Percentiles rank a stretch among this genome's conserved stretches.
These are phyloP conservation scores for Gaeumannomyces sp. DNA, from an alignment of 2,329 filamentous ascomycete species.

Conservation along the genomic window DNA sequence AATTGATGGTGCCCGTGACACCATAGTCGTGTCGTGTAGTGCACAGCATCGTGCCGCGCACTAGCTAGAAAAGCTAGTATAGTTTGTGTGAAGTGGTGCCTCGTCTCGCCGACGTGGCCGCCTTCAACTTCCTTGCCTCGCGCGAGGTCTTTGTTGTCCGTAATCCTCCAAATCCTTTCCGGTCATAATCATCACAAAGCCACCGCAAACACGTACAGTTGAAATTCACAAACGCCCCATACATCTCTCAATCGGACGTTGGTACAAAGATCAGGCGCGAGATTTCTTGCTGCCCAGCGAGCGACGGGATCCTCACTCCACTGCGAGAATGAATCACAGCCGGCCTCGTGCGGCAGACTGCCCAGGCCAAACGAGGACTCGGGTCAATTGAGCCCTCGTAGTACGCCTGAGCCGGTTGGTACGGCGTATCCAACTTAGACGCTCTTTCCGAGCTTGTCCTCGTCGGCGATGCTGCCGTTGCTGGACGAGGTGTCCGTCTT, in stretches of 20 bases:
- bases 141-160: not conserved
- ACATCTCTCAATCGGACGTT: not conserved
- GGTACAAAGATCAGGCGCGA: not conserved
- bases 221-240: not conserved
- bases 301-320: too few species aligned
- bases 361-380: not conserved
- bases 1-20: not conserved
- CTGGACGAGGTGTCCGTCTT: slow-evolving; percentile 56
- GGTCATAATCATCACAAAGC: slow-evolving; percentile 4
- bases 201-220: not conserved
- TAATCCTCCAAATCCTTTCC: slow-evolving; percentile 4
- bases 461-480: slow-evolving; percentile 47
- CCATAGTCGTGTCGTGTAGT: not conserved
- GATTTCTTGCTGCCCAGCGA: not conserved
- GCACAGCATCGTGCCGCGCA: not conserved
- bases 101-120: not conserved
- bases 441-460: slow-evolving; percentile 35
- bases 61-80: not conserved
- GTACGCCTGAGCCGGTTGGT: not conserved
- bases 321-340: too few species aligned
- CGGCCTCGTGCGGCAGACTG: not conserved
- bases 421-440: not conserved
- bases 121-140: not conserved
- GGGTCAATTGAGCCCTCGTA: not conserved
- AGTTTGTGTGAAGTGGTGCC: not conserved